phyloP scores from a whole-genome alignment of 106 monocot genomes.

The Apostasia shenzhenica region DNA sequence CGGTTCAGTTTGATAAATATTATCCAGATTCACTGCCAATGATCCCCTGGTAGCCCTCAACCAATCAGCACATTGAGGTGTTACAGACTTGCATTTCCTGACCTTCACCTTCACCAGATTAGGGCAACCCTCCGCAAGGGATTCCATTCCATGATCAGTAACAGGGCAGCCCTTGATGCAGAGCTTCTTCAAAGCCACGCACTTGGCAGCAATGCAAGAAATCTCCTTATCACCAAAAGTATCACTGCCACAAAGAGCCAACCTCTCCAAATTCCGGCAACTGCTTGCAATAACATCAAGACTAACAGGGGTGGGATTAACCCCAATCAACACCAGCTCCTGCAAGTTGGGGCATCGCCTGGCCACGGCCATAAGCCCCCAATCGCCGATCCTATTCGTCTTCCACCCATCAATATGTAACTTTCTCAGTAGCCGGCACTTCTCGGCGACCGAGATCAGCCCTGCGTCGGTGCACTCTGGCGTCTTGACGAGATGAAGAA shows the following conservation, averaged over 20 bases:
- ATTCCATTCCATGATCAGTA: constrained; percentile 62
- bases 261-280: constrained; percentile 50
- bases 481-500: constrained; percentile 75
- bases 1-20: constrained; percentile 14
- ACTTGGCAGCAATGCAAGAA: constrained; percentile 71
- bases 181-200: constrained; percentile 65
- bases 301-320: constrained; percentile 65
- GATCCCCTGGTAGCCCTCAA: constrained; percentile 41
- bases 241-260: constrained; percentile 63
- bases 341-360: constrained; percentile 50
- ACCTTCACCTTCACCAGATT: constrained; percentile 80
- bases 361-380: constrained; percentile 38
- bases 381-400: constrained; percentile 68
- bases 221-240: constrained; percentile 83
- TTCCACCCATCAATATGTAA: constrained; percentile 86
- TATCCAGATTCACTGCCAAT: constrained; percentile 63
- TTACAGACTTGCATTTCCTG: constrained; percentile 72
- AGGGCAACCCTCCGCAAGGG: constrained; percentile 70
- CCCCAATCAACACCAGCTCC: constrained; percentile 78
- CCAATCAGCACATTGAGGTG: constrained; percentile 55
- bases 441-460: constrained; percentile 30
- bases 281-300: constrained; percentile 46
- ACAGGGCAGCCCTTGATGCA: constrained; percentile 80
- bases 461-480: constrained; percentile 63
- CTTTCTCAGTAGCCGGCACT: constrained; percentile 58